These are phyloP conservation scores for Periglandula ipomoeae DNA, from an alignment of 2,329 filamentous ascomycete species.

Conservation along the genomic window DNA sequence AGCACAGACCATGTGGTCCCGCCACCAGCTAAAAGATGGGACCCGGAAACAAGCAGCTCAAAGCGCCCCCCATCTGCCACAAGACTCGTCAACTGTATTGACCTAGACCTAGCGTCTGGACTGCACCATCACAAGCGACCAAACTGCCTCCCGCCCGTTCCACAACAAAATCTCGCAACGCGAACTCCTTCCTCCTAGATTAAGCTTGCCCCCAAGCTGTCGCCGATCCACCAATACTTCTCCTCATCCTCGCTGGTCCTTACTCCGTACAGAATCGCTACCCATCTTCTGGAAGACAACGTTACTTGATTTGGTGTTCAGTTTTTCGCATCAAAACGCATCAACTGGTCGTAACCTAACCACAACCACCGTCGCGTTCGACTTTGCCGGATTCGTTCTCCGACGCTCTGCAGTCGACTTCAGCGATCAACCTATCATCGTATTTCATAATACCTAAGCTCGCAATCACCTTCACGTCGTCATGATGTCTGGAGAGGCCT, in stretches of 20 bases:
- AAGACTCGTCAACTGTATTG: not conserved
- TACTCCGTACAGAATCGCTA: too few species aligned
- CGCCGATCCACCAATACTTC: not conserved
- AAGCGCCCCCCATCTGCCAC: not conserved
- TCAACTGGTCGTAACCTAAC: not conserved
- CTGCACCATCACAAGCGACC: not conserved
- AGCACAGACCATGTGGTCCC: not conserved
- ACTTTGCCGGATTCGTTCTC: too few species aligned
- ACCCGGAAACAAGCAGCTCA: not conserved
- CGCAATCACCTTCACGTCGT: conserved; percentile 3
- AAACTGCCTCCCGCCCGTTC: conserved; percentile 5
- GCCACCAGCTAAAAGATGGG: not conserved
- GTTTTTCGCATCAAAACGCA: not conserved
- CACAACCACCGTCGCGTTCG: not conserved
- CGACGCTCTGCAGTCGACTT: too few species aligned
- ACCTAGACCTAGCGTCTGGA: not conserved
- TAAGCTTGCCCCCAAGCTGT: not conserved
- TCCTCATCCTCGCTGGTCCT: not conserved
- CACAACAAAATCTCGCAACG: conserved; percentile 10
- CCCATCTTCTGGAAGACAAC: not conserved
- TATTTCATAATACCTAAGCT: not conserved
- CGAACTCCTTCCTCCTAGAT: not conserved
- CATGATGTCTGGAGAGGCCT: conserved; percentile 91
- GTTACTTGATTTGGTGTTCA: not conserved
- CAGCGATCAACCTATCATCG: not conserved